Percentiles rank a stretch among this genome's conserved stretches.
These are phyloP conservation scores for Lentinula sp. DNA, from an alignment of 768 basidiomycete species.

Conservation along the genomic window DNA sequence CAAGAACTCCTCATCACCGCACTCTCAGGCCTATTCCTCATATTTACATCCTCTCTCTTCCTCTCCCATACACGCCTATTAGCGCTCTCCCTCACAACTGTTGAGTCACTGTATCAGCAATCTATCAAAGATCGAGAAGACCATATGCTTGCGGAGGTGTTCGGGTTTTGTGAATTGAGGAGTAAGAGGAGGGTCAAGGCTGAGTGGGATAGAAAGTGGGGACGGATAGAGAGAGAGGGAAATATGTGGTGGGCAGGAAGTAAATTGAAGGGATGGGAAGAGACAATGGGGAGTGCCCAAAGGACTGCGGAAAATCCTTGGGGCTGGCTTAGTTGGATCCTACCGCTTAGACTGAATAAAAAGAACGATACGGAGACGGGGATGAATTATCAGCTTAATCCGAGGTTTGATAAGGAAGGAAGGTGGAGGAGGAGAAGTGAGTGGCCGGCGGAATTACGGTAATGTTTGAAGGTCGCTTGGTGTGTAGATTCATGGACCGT, in stretches of 20 bases:
- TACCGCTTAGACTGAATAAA: constrained; percentile 1
- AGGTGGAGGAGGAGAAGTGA: constrained; percentile 13
- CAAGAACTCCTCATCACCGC: constrained; percentile 70
- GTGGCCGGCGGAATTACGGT: constrained; percentile 7
- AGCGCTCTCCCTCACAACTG: constrained; percentile 62
- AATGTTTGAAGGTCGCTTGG: neutral
- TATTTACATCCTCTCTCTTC: constrained; percentile 62
- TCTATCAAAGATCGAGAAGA: constrained; percentile 63
- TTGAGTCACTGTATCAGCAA: constrained; percentile 63
- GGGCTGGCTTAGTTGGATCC: constrained; percentile 10
- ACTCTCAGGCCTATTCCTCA: constrained; percentile 64
- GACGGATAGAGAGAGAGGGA: constrained; percentile 64
- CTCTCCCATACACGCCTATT: constrained; percentile 58
- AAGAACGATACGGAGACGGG: neutral
- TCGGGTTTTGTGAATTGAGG: constrained; percentile 44
- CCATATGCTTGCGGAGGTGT: constrained; percentile 39
- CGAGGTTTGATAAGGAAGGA: constrained; percentile 13
- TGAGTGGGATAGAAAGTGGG: constrained; percentile 71
- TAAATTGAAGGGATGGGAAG: constrained; percentile 59
- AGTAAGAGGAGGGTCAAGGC: constrained; percentile 1
- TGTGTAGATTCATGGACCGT: neutral
- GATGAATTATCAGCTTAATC: constrained; percentile 3
- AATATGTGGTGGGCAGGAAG: constrained; percentile 85
- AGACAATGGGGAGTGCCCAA: constrained; percentile 62
- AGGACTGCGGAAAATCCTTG: constrained; percentile 4